Base-by-base conservation (phyloP, 129 eudicot species). In the Flaveria robusta region DNA sequence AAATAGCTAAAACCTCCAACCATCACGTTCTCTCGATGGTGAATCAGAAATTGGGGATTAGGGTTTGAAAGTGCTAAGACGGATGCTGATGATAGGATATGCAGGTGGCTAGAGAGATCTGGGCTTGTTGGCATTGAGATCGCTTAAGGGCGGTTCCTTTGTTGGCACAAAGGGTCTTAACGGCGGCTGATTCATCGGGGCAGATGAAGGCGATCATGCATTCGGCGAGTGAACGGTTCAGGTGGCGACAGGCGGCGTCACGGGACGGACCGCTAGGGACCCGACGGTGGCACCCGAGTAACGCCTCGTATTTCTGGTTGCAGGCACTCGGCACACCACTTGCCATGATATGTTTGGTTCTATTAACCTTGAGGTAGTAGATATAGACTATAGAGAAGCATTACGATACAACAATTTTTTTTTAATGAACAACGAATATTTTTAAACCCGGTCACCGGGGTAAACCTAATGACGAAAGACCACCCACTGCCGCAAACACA, bases 71-170 rank as follows among this genome's bases (percentile, higher is more conserved):
- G 50, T 5, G 31, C 70, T 71, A 84, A 20, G 83, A 51, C 14
- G 81, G 84, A 56, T 66, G 13, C 71, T 92, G 98, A 70, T 87
- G 91, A 51, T 31, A 74, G 22, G 91, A 83, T 22, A 94, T 88
- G 76, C 98, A 94, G 54, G 80, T 74, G 43, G 96, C 87, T 41
- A 94, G 96, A 24, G 96, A 83, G 74, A 91, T 69, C 82, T 85
- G 87, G 24, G 98, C 98, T 67, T 91, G 87, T 56, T 89, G 87
- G 78, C 98, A 94, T 86, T 94, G 98, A 39, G 93, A 88, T n/a
- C 93, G 93, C 71, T 91, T 94, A 9, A 94, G 87, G 65, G 91
- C 81, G 67, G 98, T 94, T 73, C 96, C 98, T 69, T 85, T 80
- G 80, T 93, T 89, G 56, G 86, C 55, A 14, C 98, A 94, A 29